Evolutionary conservation across 768 basidiomycete species (phyloP).

Genomic region (Saitozyma podzolica): DNA sequence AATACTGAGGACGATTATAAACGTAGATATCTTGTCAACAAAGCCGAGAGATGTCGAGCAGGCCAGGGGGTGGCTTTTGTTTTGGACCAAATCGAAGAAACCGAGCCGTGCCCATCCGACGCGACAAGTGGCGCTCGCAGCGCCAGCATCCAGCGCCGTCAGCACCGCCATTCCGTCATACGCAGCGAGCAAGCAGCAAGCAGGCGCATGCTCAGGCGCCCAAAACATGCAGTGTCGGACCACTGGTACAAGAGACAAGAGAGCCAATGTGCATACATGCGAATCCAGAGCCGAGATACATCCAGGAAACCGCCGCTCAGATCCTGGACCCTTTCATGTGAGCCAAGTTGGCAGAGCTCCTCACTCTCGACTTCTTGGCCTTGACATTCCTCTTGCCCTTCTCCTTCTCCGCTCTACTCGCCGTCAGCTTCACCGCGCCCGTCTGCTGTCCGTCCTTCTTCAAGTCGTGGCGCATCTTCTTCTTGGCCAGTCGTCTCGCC

Average conservation of each 20-base stretch:
- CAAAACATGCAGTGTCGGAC: too few species aligned
- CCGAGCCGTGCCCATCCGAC: too few species aligned
- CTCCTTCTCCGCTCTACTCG: constrained; percentile 33
- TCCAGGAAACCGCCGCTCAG: too few species aligned
- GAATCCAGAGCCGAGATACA: too few species aligned
- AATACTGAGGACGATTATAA: neutral
- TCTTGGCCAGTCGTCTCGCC: constrained; percentile 83
- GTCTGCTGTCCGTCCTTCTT: constrained; percentile 36
- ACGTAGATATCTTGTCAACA: neutral
- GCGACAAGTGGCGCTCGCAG: too few species aligned
- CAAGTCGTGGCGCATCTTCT: constrained; percentile 57
- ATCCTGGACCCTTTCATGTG: constrained; percentile 51
- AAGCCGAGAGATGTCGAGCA: too few species aligned
- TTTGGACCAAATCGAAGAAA: too few species aligned
- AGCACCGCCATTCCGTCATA: too few species aligned
- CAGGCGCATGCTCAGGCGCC: too few species aligned
- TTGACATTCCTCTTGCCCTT: constrained; percentile 34
- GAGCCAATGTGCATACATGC: neutral
- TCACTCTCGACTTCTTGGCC: constrained; percentile 52
- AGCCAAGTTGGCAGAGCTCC: constrained; percentile 45
- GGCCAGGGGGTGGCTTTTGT: too few species aligned
- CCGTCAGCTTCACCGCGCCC: constrained; percentile 48
- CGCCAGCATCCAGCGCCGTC: too few species aligned
- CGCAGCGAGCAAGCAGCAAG: too few species aligned
- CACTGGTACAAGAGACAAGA: neutral